Conservation (phyloP, 2,329 filamentous ascomycete species). For the Zymoseptoria pseudotritici region DNA sequence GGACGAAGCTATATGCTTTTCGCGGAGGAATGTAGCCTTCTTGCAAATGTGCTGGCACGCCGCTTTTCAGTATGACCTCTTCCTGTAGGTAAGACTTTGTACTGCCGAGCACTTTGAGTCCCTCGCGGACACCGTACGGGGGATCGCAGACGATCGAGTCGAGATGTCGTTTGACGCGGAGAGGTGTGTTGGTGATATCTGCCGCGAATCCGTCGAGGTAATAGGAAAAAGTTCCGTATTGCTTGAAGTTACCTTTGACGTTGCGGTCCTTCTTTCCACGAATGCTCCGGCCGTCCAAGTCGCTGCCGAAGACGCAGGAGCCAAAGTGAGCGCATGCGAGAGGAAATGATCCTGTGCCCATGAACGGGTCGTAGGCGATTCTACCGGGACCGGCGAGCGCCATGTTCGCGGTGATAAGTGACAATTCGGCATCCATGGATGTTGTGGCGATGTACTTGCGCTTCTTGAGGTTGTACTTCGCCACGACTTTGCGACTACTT, state of each 20-base stretch:
- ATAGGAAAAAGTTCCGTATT: conserved; percentile 62
- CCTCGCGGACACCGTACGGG: conserved; percentile 90
- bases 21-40: conserved; percentile 76
- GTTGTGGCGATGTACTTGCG: conserved; percentile 90
- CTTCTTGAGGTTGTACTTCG: conserved; percentile 85
- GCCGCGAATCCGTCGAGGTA: conserved; percentile 76
- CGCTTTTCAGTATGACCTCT: conserved; percentile 58
- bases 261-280: conserved; percentile 56
- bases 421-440: conserved; percentile 92
- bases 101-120: conserved; percentile 75
- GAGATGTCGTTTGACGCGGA: conserved; percentile 53
- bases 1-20: conserved; percentile 81
- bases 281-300: conserved; percentile 88
- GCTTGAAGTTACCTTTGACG: conserved; percentile 68
- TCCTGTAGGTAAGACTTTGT: conserved; percentile 49
- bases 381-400: conserved; percentile 75
- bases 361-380: conserved; percentile 89
- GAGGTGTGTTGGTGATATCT: conserved; percentile 80
- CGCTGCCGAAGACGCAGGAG: conserved; percentile 72
- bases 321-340: conserved; percentile 88
- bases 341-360: conserved; percentile 88
- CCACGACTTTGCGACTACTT: conserved; percentile 60
- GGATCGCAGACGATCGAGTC: conserved; percentile 95
- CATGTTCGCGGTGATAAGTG: conserved; percentile 85
- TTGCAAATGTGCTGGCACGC: conserved; percentile 61